Conservation (phyloP, 345 rosid genomes). For the Excoecaria cochinchinensis region DNA sequence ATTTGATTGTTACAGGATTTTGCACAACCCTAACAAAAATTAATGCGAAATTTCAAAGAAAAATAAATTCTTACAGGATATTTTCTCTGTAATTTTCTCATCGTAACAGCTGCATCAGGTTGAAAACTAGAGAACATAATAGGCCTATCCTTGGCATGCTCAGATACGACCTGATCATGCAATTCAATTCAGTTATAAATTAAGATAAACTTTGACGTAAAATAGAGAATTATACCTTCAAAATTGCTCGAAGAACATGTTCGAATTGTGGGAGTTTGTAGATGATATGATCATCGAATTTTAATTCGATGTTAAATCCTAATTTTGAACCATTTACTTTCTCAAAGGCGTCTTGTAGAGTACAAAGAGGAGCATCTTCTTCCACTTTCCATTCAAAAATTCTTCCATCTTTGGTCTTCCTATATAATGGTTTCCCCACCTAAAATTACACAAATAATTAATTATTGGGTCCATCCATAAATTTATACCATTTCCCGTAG, state of each 20-base stretch:
- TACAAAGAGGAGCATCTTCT: constrained; percentile 31
- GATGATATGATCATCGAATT: constrained; percentile 24
- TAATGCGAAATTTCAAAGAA: background rate
- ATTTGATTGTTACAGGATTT: too few species aligned
- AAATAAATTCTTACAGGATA: constrained; percentile 17
- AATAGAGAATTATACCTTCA: constrained; percentile 16
- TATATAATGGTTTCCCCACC: constrained; percentile 47
- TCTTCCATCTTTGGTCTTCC: constrained; percentile 48
- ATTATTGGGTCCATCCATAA: too few species aligned
- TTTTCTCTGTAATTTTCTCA: constrained; percentile 26
- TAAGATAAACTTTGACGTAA: background rate
- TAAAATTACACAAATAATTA: background rate
- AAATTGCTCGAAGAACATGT: constrained; percentile 15
- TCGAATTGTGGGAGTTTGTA: constrained; percentile 13
- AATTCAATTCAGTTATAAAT: background rate
- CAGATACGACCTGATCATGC: constrained; percentile 21
- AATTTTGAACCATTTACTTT: constrained; percentile 13
- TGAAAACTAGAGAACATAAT: constrained; percentile 30
- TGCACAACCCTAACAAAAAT: background rate
- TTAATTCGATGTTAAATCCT: constrained; percentile 30
- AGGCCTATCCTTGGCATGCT: constrained; percentile 22
- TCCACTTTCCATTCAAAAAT: constrained; percentile 34
- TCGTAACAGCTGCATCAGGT: constrained; percentile 29
- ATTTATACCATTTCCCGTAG: too few species aligned
- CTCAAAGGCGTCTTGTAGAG: constrained; percentile 20